phyloP scores from a whole-genome alignment of 371 early-diverging fungal genomes.

The Haplosporangium sp. region DNA sequence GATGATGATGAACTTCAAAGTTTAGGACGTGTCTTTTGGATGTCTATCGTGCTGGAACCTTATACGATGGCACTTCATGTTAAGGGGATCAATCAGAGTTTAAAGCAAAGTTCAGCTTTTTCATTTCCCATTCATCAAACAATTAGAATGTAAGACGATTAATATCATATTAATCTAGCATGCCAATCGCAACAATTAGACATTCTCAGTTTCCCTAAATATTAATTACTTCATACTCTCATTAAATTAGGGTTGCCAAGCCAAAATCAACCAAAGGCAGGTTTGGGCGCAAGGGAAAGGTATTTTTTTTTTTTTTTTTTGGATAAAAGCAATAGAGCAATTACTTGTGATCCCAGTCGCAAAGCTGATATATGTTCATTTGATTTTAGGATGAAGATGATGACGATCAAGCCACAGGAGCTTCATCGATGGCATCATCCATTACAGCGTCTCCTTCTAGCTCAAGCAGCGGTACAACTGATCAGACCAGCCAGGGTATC shows the following conservation, averaged over 20 bases:
- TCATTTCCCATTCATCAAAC: neutral
- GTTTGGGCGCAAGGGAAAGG: slow-evolving; percentile 38
- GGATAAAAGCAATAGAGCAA: too few relatives aligned
- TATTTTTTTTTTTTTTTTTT: neutral
- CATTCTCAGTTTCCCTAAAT: neutral
- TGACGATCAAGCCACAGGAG: slow-evolving; percentile 37
- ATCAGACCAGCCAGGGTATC: slow-evolving; percentile 10
- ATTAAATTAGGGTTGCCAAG: slow-evolving; percentile 23
- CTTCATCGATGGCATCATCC: slow-evolving; percentile 48
- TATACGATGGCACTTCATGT: neutral
- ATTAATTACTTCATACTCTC: neutral
- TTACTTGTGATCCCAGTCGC: too few relatives aligned
- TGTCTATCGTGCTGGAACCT: neutral
- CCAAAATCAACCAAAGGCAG: slow-evolving; percentile 33
- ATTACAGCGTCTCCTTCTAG: slow-evolving; percentile 43
- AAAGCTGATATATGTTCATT: neutral
- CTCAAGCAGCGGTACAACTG: slow-evolving; percentile 28
- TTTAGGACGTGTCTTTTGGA: slow-evolving; percentile 1
- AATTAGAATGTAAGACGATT: neutral
- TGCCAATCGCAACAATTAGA: neutral
- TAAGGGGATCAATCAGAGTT: neutral
- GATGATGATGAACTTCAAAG: neutral
- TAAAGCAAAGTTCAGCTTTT: neutral
- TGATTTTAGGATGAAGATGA: slow-evolving; percentile 40
- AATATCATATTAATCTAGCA: neutral